Evolutionary conservation across 768 basidiomycete genomes (phyloP).

Genomic region (Lentinula aciculospora): DNA sequence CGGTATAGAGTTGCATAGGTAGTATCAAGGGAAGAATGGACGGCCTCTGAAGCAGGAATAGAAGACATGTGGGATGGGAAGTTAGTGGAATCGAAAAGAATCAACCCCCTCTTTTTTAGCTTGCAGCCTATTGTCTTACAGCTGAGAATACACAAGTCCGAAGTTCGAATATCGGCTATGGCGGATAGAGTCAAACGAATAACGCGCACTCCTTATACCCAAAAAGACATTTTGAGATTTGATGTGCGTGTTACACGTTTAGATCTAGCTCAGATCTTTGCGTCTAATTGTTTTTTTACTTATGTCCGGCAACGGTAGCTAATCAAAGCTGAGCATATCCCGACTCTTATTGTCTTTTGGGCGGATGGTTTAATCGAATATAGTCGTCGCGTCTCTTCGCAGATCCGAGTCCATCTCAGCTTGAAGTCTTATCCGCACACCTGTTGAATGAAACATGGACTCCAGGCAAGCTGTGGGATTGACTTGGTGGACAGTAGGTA

Average conservation of each 20-base stretch:
- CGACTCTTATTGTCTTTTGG: constrained; percentile 37
- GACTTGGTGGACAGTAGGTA: no score
- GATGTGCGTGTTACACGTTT: constrained; percentile 3
- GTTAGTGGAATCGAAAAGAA: constrained; percentile 23
- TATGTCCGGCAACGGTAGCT: constrained; percentile 17
- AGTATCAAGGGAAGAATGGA: not conserved
- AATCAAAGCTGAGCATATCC: constrained; percentile 17
- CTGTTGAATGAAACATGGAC: no score
- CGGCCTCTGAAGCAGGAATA: constrained; percentile 17
- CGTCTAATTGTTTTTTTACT: constrained; percentile 31
- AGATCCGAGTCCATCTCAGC: no score
- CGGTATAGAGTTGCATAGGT: constrained; percentile 41
- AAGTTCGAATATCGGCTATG: no score
- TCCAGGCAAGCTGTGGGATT: no score
- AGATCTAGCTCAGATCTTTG: constrained; percentile 6
- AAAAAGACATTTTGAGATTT: not conserved
- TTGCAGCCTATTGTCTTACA: constrained; percentile 10
- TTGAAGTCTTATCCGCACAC: no score
- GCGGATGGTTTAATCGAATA: not conserved
- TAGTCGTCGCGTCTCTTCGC: not conserved
- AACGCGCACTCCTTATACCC: constrained; percentile 1
- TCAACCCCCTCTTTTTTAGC: constrained; percentile 21
- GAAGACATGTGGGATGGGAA: constrained; percentile 17
- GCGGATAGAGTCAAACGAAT: no score
- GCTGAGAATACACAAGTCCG: constrained; percentile 25